Evolutionary conservation across 1,139 yeast species (phyloP).

Genomic region (Yueomyces sp.): DNA sequence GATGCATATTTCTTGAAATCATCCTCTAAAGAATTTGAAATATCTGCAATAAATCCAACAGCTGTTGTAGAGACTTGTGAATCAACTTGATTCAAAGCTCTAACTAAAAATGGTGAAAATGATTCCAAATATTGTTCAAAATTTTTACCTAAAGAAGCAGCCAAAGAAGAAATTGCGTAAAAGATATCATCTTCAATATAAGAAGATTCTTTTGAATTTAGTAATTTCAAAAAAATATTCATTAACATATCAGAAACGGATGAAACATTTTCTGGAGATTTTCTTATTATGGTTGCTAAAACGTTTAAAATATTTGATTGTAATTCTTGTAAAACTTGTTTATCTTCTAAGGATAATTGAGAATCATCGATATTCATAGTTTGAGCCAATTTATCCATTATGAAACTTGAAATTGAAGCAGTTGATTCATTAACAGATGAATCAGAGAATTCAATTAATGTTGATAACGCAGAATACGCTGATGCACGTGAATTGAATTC

Average conservation of each 20-base stretch:
- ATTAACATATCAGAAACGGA: conserved; percentile 73
- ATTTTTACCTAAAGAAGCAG: conserved; percentile 58
- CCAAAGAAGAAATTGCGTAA: conserved; percentile 82
- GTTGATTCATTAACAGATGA: conserved; percentile 58
- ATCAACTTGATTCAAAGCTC: conserved; percentile 71
- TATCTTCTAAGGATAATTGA: conserved; percentile 52
- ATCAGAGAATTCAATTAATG: conserved; percentile 67
- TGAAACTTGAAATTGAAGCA: conserved; percentile 61
- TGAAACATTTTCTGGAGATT: conserved; percentile 55
- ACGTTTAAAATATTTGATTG: conserved; percentile 81
- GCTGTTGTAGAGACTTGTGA: conserved; percentile 79
- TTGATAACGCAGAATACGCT: conserved; percentile 84
- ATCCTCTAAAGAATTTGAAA: conserved; percentile 79
- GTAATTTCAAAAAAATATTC: conserved; percentile 65
- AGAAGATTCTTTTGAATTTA: conserved; percentile 52
- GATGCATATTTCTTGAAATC: conserved; percentile 62
- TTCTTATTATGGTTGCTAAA: conserved; percentile 76
- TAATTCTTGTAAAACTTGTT: conserved; percentile 70
- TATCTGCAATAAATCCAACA: conserved; percentile 92
- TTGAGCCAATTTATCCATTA: conserved; percentile 56
- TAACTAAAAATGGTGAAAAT: conserved; percentile 68
- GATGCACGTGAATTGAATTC: conserved; percentile 88
- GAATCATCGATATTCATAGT: conserved; percentile 46
- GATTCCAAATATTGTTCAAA: conserved; percentile 70
- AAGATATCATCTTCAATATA: conserved; percentile 88